Evolutionary conservation across 345 rosid species (phyloP).

Genomic region (Capsella bursapastoris): DNA sequence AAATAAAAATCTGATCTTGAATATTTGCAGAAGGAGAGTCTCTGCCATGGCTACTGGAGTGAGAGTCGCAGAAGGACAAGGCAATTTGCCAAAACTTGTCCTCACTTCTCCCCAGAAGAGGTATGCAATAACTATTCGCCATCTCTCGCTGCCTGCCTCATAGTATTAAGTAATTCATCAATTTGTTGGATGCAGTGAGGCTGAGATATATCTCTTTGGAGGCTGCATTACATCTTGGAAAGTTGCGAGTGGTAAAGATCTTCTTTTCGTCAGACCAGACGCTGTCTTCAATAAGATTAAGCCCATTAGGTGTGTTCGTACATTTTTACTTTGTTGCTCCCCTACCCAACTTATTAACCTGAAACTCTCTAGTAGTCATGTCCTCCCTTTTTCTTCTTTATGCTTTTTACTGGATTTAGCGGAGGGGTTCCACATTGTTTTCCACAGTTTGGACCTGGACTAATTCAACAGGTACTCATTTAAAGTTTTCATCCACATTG

Average conservation of each 20-base stretch:
- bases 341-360: neutral
- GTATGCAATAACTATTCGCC: constrained; percentile 34
- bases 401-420: constrained; percentile 50
- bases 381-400: neutral
- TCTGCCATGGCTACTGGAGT: constrained; percentile 70
- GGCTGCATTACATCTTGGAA: constrained; percentile 96
- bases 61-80: constrained; percentile 76
- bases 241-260: constrained; percentile 70
- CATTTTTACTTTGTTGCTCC: neutral
- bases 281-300: constrained; percentile 92
- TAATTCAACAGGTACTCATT: constrained; percentile 75
- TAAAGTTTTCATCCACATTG: neutral
- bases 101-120: constrained; percentile 77
- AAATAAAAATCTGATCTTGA: neutral
- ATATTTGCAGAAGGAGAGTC: constrained; percentile 49
- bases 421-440: constrained; percentile 99
- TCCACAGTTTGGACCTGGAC: constrained; percentile 97
- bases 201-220: constrained; percentile 87
- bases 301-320: constrained; percentile 66
- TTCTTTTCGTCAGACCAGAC: constrained; percentile 92
- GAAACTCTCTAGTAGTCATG: neutral
- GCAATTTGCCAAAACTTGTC: constrained; percentile 81
- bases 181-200: constrained; percentile 60
- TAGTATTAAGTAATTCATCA: neutral
- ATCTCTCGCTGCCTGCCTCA: neutral